Evolutionary conservation across 2,329 filamentous ascomycete species (phyloP).

Genomic region (Calonectria pseudoreteaudii): DNA sequence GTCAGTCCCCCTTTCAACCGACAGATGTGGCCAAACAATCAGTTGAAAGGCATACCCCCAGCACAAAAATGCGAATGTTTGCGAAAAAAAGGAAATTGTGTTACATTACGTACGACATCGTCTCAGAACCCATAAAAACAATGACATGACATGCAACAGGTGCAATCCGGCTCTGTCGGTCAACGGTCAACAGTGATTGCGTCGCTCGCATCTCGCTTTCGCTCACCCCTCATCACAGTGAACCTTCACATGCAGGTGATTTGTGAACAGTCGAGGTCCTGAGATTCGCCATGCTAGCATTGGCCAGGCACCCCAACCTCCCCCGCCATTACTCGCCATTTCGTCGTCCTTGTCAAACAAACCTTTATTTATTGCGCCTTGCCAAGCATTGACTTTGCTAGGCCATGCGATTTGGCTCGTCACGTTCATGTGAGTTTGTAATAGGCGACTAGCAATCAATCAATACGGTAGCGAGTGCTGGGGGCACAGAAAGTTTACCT

Average conservation of each 20-base stretch:
- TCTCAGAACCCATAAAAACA: slow-evolving; percentile 9
- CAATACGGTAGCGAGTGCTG: background rate
- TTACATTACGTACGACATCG: background rate
- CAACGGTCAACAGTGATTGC: background rate
- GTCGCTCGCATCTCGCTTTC: background rate
- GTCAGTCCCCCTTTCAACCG: background rate
- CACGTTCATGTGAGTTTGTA: background rate
- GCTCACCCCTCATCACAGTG: background rate
- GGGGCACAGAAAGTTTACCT: background rate
- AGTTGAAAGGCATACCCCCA: background rate
- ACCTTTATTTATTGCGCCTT: background rate
- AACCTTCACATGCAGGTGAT: background rate
- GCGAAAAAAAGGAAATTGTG: background rate
- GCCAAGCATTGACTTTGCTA: background rate
- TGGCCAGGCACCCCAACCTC: background rate
- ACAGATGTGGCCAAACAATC: background rate
- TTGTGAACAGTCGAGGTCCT: background rate
- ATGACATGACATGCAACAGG: background rate
- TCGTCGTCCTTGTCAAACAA: background rate
- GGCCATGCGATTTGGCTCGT: background rate
- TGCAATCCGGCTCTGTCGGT: background rate
- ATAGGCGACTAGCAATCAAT: background rate
- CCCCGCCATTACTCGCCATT: background rate
- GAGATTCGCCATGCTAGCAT: background rate
- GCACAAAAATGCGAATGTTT: background rate